A percentile compares a stretch with the other conserved stretches of the same genome.
Conservation (phyloP, 192 early-diverging fungal genomes). For the Dissophora globulifera region DNA sequence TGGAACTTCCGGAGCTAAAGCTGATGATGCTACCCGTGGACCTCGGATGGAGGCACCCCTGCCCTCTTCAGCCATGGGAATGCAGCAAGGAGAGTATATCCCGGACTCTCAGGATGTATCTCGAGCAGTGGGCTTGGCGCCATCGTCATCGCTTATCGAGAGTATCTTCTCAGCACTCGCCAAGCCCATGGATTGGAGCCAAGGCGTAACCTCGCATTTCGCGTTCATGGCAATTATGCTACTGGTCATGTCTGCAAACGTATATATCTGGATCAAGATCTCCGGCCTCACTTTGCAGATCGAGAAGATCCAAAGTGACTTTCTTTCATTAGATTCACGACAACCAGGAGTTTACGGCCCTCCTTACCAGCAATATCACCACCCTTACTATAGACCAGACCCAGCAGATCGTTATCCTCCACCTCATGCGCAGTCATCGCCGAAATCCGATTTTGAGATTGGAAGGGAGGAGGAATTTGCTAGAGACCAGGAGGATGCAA, state of each 20-base stretch:
- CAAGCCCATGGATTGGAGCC: slow-evolving; percentile 12
- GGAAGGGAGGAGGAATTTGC: slow-evolving; percentile 26
- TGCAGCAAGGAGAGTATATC: background rate
- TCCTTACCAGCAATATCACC: background rate
- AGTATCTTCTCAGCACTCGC: slow-evolving; percentile 1
- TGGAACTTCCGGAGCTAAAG: background rate
- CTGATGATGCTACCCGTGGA: too few relatives aligned
- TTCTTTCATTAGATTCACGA: background rate
- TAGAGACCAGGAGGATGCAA: slow-evolving; percentile 43
- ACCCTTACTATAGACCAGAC: background rate
- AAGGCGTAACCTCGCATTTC: slow-evolving; percentile 7
- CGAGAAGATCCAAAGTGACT: slow-evolving; percentile 27
- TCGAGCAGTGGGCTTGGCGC: background rate
- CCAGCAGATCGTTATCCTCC: background rate
- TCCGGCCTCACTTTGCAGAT: slow-evolving; percentile 34
- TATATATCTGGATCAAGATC: slow-evolving; percentile 41
- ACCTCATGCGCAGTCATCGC: background rate
- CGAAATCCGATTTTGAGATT: too few relatives aligned
- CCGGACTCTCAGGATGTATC: background rate
- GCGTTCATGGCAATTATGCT: slow-evolving; percentile 9
- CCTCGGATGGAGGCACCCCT: too few relatives aligned
- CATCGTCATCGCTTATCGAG: background rate
- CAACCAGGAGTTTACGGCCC: background rate
- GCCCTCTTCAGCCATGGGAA: too few relatives aligned
- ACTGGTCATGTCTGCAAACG: slow-evolving; percentile 36